Evolutionary conservation across 2,329 filamentous ascomycete genomes (phyloP), one percentile per base, ranked within the genome.

Genomic region (Pyricularia grisea): DNA sequence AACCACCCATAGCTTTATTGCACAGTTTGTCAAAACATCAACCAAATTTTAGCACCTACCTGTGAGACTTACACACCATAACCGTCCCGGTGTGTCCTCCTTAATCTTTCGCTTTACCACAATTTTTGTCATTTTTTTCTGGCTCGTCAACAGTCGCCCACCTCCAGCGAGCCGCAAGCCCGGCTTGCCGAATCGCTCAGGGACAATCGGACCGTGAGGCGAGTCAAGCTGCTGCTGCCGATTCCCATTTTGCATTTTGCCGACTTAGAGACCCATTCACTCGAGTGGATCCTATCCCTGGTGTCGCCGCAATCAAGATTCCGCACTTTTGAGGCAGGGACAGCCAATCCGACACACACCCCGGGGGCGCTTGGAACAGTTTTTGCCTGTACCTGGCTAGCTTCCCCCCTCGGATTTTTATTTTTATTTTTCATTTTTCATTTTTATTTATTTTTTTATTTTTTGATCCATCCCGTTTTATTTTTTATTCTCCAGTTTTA

Each of bases 241-340:
- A 25, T n/a, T 27, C 30, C 27, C 66, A 67, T 67, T 67, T 67
- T 67, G 66, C 66, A 67, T 67, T 67, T 67, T 67, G 66, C 36
- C 66, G 66, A 67, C 66, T 60, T 67, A 67, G 42, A 67, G 25
- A 42, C 66, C n/a, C 66, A 67, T 25, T 28, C 66, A 25, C 11
- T 36, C 33, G 7, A 55, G 42, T 55, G 42, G 42, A 55, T 55
- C 42, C 42, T 36, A n/a, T 55, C 42, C 36, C 42, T 55, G 42
- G 42, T 55, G 42, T 55, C 42, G 42, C 42, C 42, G 42, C 42
- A 55, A 55, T 55, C 42, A 55, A 55, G 42, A 55, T 55, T 55
- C 42, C 42, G 42, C 42, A 55, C 42, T 55, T 55, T 55, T 55
- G 42, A 55, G 42, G 42, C 42, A 55, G 42, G 42, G 42, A 55